These are phyloP conservation scores for Umbilicaria muhlenbergii DNA, from an alignment of 495 filamentous ascomycete genomes.

Conservation along the genomic window DNA sequence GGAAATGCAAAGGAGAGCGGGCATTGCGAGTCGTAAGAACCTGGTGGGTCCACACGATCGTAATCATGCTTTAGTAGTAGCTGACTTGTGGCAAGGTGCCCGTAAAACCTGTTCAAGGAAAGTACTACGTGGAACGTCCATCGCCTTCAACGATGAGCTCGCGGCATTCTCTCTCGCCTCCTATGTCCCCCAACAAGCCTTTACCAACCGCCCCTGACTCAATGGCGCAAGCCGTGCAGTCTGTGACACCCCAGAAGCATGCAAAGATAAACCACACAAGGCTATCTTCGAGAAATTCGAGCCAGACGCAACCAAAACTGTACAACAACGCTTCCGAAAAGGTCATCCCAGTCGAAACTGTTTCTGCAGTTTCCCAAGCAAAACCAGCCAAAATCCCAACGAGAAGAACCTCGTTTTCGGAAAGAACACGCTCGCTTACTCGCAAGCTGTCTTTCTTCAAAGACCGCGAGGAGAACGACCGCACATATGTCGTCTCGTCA, in stretches of 20 bases:
- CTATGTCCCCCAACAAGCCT: constrained; percentile 12
- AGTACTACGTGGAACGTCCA: constrained; percentile 8
- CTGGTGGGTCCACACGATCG: constrained; percentile 18
- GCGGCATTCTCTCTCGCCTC: constrained; percentile 7
- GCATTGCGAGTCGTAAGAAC: constrained; percentile 52
- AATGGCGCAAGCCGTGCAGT: constrained; percentile 4
- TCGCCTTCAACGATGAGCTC: constrained; percentile 4
- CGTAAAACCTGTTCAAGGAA: constrained; percentile 8
- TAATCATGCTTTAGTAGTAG: neutral
- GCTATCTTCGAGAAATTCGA: neutral
- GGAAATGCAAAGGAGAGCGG: constrained; percentile 66
- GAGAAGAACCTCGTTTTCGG: constrained; percentile 6
- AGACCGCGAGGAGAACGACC: constrained; percentile 1
- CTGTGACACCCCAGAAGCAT: constrained; percentile 9
- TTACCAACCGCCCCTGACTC: constrained; percentile 10
- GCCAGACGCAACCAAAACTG: too few species aligned
- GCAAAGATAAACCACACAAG: constrained; percentile 6
- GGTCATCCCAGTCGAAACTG: neutral
- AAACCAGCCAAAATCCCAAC: constrained; percentile 5
- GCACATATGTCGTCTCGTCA: too few species aligned
- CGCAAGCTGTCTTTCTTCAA: constrained; percentile 5
- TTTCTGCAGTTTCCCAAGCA: too few species aligned
- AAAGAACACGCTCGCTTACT: constrained; percentile 7
- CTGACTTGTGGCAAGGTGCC: constrained; percentile 8
- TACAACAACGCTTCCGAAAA: neutral